These are phyloP conservation scores for Kokia cookei DNA, from an alignment of 441 rosid species.

Conservation along the genomic window DNA sequence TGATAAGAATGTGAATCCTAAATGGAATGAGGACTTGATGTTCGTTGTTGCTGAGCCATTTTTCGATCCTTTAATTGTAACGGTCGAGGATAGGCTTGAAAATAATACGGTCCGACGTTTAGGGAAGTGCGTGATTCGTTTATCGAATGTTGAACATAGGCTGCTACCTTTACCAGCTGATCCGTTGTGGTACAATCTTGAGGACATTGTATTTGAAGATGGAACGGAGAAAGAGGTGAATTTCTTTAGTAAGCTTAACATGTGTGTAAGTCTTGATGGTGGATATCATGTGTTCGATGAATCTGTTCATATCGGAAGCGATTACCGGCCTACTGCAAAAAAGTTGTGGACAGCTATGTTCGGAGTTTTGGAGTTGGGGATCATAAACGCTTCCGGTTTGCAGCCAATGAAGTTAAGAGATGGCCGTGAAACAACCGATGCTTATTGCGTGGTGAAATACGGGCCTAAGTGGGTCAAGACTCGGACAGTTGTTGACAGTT, in stretches of 20 bases:
- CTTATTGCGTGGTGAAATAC: slow-evolving; percentile 44
- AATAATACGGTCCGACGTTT: slow-evolving; percentile 26
- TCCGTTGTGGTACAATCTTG: slow-evolving; percentile 12
- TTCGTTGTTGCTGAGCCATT: slow-evolving; percentile 54
- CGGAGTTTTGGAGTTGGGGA: background rate
- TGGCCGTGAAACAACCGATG: slow-evolving; percentile 17
- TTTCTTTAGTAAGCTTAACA: background rate
- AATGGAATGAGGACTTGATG: slow-evolving; percentile 56
- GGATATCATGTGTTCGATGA: background rate
- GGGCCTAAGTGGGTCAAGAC: slow-evolving; percentile 46
- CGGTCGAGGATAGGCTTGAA: slow-evolving; percentile 29
- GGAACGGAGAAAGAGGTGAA: background rate
- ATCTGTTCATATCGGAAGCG: background rate
- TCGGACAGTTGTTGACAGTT: slow-evolving; percentile 30
- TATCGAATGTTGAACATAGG: slow-evolving; percentile 24
- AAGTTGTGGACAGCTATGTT: background rate
- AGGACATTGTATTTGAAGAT: slow-evolving; percentile 9
- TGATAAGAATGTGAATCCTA: slow-evolving; percentile 31
- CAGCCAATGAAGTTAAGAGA: background rate
- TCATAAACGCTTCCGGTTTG: background rate
- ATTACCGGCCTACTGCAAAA: background rate
- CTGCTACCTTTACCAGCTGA: slow-evolving; percentile 6
- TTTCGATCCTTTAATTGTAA: slow-evolving; percentile 25
- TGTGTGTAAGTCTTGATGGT: background rate
- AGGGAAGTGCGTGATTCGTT: slow-evolving; percentile 22